Evolutionary conservation across 176 grass and related monocot species (phyloP), one percentile per base, ranked within the genome.

Genomic region (Eragrostis curvula): DNA sequence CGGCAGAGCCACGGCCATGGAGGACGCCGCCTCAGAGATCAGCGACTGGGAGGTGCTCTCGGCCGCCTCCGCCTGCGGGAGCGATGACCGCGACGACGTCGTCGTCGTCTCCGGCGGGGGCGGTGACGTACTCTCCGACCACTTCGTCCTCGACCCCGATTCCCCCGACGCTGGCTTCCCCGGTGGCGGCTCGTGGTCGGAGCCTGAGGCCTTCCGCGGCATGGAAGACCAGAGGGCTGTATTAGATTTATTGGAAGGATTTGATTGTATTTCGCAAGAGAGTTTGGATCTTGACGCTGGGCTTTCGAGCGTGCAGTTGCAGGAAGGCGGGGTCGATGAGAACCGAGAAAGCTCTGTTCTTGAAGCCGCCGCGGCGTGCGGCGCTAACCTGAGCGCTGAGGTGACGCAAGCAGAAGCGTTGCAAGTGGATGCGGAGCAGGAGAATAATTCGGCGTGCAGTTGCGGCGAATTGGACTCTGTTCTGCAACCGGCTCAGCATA

Each of bases 41-140:
- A 30, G 88, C 78, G 88, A 89, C 66, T 89, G 83, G 88, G 88
- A 90, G 79, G 83, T 90, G 83, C 79, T 90, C 73, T 85, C 79
- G 51, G 83, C 79, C 23, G 42, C 78, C 8, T 80, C 70, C 23
- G 62, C 29, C 23, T 11, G 52, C 79, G 83, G 73, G 0, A 57
- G 47, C 2, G 43, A 30, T 12, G 75, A 75, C 24, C 70, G 46
- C 8, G 78, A 82, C 27, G 47, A 69, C 5, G 58, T 30, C 27
- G 43, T 73, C 13, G 0, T 78, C 43, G 79, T 86, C 1, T 66
- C 67, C 17, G 79, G 83, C 7, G 73, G 81, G 5, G 83, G 28
- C 28, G 83, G 78, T 27, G 79, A 76, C 67, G 57, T 89, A 58
- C 29, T 77, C 41, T 28, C 64, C 48, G 83, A 86, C 73, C 88